Percentiles rank a stretch among this genome's conserved stretches.
Conservation (phyloP, 805 yeast genomes). For the Kodamaea sagamina region DNA sequence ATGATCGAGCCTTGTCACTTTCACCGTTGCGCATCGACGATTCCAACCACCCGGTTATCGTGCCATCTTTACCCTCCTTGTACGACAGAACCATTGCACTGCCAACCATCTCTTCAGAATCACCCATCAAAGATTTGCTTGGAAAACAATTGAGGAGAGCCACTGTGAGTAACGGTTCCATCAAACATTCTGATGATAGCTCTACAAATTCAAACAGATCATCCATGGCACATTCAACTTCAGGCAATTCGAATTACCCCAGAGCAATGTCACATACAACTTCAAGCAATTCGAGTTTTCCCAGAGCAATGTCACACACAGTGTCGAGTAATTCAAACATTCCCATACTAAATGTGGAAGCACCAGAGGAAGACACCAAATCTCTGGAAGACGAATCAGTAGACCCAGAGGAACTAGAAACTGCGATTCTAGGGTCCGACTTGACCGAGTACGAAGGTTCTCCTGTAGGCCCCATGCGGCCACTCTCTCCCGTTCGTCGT, state of each 20-base stretch:
- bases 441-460: constrained; percentile 12
- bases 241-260: background rate
- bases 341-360: background rate
- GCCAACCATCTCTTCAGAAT: constrained; percentile 16
- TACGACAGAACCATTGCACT: constrained; percentile 5
- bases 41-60: constrained; percentile 13
- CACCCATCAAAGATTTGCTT: constrained; percentile 20
- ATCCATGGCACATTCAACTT: too few species aligned
- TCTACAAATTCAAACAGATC: too few species aligned
- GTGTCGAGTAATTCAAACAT: background rate
- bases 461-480: constrained; percentile 12
- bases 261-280: background rate
- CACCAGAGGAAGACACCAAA: background rate
- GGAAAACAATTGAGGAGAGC: constrained; percentile 17
- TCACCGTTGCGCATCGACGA: constrained; percentile 28
- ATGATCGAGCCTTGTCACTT: constrained; percentile 17
- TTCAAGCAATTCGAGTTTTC: background rate
- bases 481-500: constrained; percentile 9
- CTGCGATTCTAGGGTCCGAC: constrained; percentile 7
- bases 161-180: background rate
- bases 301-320: background rate
- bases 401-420: constrained; percentile 9
- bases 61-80: constrained; percentile 9
- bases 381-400: background rate
- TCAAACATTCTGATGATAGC: too few species aligned